Base-by-base conservation (phyloP, 2,329 filamentous ascomycete species). In the Stachybotrys elegans region DNA sequence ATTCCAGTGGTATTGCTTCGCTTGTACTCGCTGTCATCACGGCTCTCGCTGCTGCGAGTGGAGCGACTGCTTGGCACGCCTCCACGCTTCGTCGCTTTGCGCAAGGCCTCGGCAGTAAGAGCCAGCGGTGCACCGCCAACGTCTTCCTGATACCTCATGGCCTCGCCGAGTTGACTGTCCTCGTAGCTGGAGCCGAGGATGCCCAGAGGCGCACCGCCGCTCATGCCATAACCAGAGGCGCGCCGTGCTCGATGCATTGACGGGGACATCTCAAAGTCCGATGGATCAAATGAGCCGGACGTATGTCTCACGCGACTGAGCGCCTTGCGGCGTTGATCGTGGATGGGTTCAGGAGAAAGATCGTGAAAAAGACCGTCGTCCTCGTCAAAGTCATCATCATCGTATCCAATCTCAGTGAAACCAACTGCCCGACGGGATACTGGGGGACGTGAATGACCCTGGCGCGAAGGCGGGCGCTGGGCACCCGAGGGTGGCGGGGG, bases 21-120 rank as follows among this genome's bases (percentile, higher is more conserved):
- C 51, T 72, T 73, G 59, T 75, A 81, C 44, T 83, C 80, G 60
- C 79, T 83, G 45, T 83, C 79, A 52, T 83, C 81, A 35, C 71
- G 78, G 57, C 80, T 83, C 19, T 61, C 72, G 49, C 72, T 81
- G 68, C 75, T 82, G 50, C 73, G 73, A 42, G 72, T 82, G 31
- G 75, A 81, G 20, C 72, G 72, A 56, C 74, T 79, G 65, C 72
- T 79, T 19, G 66, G 62, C 6, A 66, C 70, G 46, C 67, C 71
- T 49, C 65, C 70, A 43, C 56, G 60, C 54, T 68, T 72, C 49
- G 62, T 70, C 22, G 69, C 75, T 56, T 70, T 76, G 50, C 69
- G 73, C 21, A 84, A 66, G 12, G 68, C 65, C 45, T 81, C 79
- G 2, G 72, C 73, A 4, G 81, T 84, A 44, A 84, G 59, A 2